Conservation (phyloP, 2,329 filamentous ascomycete genomes). For the Emergomyces pasteurianus region DNA sequence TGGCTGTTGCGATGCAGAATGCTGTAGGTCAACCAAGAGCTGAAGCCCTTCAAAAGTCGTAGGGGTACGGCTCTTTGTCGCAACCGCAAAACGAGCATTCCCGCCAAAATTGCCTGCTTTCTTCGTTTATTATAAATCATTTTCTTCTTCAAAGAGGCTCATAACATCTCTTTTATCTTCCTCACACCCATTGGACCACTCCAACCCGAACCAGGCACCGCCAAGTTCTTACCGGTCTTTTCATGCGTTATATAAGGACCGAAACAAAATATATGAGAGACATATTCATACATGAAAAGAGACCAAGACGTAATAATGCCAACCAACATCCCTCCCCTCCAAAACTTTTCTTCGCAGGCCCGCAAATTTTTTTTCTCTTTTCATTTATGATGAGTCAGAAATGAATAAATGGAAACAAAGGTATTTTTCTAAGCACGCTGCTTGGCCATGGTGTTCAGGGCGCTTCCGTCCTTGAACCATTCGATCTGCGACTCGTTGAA, state of each 20-base stretch:
- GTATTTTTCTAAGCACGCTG: constrained; percentile 12
- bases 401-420: neutral
- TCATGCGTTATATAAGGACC: neutral
- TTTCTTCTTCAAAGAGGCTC: neutral
- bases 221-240: neutral
- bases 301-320: neutral
- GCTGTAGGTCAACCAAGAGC: neutral
- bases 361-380: neutral
- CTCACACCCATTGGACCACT: neutral
- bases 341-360: neutral
- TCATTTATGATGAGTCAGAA: neutral
- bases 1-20: neutral
- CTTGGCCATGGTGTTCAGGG: constrained; percentile 98
- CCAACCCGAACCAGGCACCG: neutral
- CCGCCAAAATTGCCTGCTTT: neutral
- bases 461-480: constrained; percentile 98
- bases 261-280: neutral
- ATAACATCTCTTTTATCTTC: neutral
- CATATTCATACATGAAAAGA: constrained; percentile 1
- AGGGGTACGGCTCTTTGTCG: too few relatives aligned
- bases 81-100: neutral
- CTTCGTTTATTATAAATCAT: neutral
- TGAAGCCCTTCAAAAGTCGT: too few relatives aligned
- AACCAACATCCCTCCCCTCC: neutral
- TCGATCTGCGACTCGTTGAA: constrained; percentile 97